Evolutionary conservation across 2,329 filamentous ascomycete genomes (phyloP).

Genomic region (Aspergillus sclerotialis): DNA sequence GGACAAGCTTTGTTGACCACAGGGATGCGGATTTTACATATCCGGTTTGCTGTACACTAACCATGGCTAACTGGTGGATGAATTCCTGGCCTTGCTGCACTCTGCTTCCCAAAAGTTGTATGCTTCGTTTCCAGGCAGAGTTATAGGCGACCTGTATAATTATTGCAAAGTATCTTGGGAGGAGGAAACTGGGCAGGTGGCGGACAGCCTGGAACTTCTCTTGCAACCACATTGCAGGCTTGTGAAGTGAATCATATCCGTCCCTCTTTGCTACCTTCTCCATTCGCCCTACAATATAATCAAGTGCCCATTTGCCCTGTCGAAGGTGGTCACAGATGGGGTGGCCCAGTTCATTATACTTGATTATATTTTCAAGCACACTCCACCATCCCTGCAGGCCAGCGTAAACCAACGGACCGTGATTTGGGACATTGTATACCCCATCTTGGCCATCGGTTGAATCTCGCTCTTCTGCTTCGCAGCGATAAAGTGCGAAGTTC

Average conservation of each 20-base stretch:
- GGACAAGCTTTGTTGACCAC: conserved; percentile 76
- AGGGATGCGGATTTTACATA: conserved; percentile 84
- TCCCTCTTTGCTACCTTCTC: conserved; percentile 61
- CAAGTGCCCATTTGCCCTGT: conserved; percentile 84
- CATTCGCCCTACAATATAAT: conserved; percentile 75
- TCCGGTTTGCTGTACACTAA: conserved; percentile 85
- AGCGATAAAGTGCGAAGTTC: conserved; percentile 86
- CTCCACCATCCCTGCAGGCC: conserved; percentile 99
- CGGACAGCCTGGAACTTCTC: conserved; percentile 81
- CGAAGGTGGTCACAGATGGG: conserved; percentile 89
- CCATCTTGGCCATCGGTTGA: conserved; percentile 73
- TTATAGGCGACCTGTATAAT: conserved; percentile 82
- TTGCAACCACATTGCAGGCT: conserved; percentile 69
- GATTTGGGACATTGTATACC: conserved; percentile 77
- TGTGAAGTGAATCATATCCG: conserved; percentile 56
- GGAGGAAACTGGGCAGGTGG: conserved; percentile 75
- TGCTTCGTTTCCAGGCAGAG: conserved; percentile 69
- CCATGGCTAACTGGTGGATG: conserved; percentile 78
- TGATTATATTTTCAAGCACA: conserved; percentile 73
- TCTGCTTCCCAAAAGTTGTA: conserved; percentile 72
- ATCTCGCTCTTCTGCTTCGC: conserved; percentile 80
- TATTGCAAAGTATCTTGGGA: conserved; percentile 89
- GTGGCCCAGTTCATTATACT: conserved; percentile 85
- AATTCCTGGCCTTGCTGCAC: conserved; percentile 80
- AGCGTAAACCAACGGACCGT: conserved; percentile 84